Percentiles rank a stretch among this genome's conserved stretches.
Evolutionary conservation across 768 basidiomycete species (phyloP).

Genomic region (Rhodotorula babjevae): DNA sequence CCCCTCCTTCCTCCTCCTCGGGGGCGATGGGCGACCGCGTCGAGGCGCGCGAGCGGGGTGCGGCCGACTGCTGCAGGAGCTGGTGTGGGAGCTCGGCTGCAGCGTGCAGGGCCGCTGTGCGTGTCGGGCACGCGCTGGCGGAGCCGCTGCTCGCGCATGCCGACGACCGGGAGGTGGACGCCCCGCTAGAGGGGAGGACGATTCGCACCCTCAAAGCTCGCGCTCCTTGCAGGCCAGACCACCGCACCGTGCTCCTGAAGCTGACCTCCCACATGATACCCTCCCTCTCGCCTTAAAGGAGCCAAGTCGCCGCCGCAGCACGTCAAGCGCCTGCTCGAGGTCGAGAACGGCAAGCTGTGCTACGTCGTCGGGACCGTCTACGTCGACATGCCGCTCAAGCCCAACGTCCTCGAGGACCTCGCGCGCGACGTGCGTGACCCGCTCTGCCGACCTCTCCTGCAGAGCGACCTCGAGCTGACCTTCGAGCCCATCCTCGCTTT

Average conservation of each 20-base stretch:
- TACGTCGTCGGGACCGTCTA: slow-evolving; percentile 93
- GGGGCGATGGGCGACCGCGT: not conserved
- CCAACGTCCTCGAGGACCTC: slow-evolving; percentile 93
- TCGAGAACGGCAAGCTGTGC: slow-evolving; percentile 75
- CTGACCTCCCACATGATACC: too few relatives aligned
- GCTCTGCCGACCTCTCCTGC: not conserved
- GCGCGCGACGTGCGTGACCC: slow-evolving; percentile 73
- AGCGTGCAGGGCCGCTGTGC: too few relatives aligned
- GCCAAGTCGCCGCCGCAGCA: slow-evolving; percentile 55
- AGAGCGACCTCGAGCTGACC: not conserved
- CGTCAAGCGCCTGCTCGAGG: slow-evolving; percentile 79
- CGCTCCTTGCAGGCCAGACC: too few relatives aligned
- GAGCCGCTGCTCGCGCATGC: too few relatives aligned
- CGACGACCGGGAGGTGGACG: too few relatives aligned
- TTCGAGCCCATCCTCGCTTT: not conserved
- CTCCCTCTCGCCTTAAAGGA: not conserved
- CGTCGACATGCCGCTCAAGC: slow-evolving; percentile 98
- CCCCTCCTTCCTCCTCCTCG: not conserved
- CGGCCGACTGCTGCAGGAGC: not conserved
- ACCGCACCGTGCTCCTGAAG: too few relatives aligned
- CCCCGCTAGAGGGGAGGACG: too few relatives aligned
- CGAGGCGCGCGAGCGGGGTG: not conserved
- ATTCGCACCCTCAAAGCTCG: too few relatives aligned
- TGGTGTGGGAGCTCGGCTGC: not conserved
- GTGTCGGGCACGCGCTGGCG: too few relatives aligned